Evolutionary conservation across 495 filamentous ascomycete species (phyloP).

Genomic region (Aspergillus egyptiacus): DNA sequence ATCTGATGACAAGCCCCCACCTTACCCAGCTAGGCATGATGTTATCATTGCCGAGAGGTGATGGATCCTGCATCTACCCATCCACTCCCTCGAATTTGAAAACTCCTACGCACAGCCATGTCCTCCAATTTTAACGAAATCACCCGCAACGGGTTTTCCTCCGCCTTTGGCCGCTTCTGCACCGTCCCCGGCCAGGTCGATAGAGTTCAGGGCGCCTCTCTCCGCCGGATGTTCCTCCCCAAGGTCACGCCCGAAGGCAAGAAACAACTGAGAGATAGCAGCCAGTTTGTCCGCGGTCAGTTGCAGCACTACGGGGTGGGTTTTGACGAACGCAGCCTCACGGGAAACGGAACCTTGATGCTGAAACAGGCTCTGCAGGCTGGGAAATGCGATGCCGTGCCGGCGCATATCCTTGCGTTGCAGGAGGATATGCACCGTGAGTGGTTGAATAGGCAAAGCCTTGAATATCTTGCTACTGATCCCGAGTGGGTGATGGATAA

Average conservation of each 20-base stretch:
- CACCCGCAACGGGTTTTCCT: conserved; percentile 5
- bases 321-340: background rate
- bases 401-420: background rate
- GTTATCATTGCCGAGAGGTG: no score
- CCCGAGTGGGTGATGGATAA: conserved; percentile 2
- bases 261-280: background rate
- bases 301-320: conserved; percentile 8
- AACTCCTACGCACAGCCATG: background rate
- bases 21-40: no score
- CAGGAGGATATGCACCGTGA: conserved; percentile 5
- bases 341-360: conserved; percentile 4
- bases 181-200: background rate
- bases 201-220: background rate
- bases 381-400: conserved; percentile 6
- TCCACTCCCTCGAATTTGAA: no score
- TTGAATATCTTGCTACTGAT: background rate
- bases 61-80: no score
- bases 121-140: background rate
- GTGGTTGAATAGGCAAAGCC: background rate
- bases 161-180: conserved; percentile 2
- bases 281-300: conserved; percentile 7
- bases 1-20: conserved; percentile 7
- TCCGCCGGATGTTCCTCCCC: conserved; percentile 3
- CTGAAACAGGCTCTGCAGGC: conserved; percentile 3
- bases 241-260: background rate